Evolutionary conservation across 257 asterid species (phyloP), one percentile per base, ranked within the genome.

Genomic region (Jacaranda mimosifolia): DNA sequence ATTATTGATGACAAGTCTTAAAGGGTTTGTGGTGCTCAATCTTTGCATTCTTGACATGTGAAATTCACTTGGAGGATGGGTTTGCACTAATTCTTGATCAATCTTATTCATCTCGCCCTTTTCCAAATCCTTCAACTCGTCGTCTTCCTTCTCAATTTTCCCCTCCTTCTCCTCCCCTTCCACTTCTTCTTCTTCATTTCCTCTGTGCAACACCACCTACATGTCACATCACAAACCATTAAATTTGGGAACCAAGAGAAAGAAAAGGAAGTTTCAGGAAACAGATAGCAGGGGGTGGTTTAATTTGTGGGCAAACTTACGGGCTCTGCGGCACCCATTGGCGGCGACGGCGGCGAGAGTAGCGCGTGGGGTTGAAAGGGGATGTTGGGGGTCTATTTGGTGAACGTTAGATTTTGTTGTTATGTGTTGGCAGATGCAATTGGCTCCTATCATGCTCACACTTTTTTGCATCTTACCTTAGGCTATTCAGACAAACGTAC

Each of bases 41-140:
- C 97, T 82, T 52, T 93, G 98, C 94, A 88, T 89, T 88, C 90
- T 89, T 0, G 95, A 86, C 97, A 90, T 73, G 79, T 85, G 85
- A 68, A 89, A 79, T 69, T 82, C 89, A 7, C 71, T 72, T 19
- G 87, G 88, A 14, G 86, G 84, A 18, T 83, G 82, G 14, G 73
- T 78, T 51, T 90, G 87, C 35, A 78, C 88, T 43, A 83, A 58
- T 73, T 76, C 85, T 51, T 67, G 59, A 13, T 45, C 46, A 55
- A n/a, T 7, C 15, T n/a, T 55, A 70, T 76, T 86, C 79, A 46
- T 77, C 66, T 83, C 89, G 3, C 97, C 98, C 83, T 72, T 92
- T 84, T 95, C 99, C 81, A 92, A 85, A 89, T 92, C 98, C 81
- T 63, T 77, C 84, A 72, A 9, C 72, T 57, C 87, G 62, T 68